Evolutionary conservation across 2,329 filamentous ascomycete species (phyloP).

Genomic region (Botrytis tulipae): DNA sequence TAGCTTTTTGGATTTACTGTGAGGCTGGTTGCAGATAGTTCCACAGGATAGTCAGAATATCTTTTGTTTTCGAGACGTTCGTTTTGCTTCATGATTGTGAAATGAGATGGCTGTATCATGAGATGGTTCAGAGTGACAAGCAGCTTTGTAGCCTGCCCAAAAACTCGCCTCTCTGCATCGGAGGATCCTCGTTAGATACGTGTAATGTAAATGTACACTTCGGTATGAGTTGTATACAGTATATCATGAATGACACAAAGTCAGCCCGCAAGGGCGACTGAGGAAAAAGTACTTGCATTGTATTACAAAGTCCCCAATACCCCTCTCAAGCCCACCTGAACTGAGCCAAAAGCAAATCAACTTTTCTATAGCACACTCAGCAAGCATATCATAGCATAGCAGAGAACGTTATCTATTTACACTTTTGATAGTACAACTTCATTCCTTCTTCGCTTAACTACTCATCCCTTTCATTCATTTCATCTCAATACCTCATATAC

Average conservation of each 20-base stretch:
- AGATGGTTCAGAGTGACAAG: background rate
- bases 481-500: slow-evolving; percentile 32
- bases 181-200: background rate
- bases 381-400: slow-evolving; percentile 13
- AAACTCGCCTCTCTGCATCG: background rate
- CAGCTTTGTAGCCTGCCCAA: background rate
- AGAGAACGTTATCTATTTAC: slow-evolving; percentile 23
- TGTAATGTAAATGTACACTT: background rate
- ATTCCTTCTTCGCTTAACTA: background rate
- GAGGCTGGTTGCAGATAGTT: background rate
- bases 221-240: background rate
- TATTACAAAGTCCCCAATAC: background rate
- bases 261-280: slow-evolving; percentile 18
- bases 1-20: background rate
- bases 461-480: background rate
- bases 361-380: slow-evolving; percentile 23
- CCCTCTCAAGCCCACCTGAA: background rate
- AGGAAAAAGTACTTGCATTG: slow-evolving; percentile 9
- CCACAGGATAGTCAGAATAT: background rate
- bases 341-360: slow-evolving; percentile 5
- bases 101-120: background rate
- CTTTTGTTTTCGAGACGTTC: background rate
- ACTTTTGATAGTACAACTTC: slow-evolving; percentile 12
- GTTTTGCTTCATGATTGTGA: background rate
- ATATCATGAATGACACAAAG: slow-evolving; percentile 3